A percentile compares a stretch with the other conserved stretches of the same genome.
phyloP scores from a whole-genome alignment of 306 rosid species.

The Cyamopsis tetragonoloba region DNA sequence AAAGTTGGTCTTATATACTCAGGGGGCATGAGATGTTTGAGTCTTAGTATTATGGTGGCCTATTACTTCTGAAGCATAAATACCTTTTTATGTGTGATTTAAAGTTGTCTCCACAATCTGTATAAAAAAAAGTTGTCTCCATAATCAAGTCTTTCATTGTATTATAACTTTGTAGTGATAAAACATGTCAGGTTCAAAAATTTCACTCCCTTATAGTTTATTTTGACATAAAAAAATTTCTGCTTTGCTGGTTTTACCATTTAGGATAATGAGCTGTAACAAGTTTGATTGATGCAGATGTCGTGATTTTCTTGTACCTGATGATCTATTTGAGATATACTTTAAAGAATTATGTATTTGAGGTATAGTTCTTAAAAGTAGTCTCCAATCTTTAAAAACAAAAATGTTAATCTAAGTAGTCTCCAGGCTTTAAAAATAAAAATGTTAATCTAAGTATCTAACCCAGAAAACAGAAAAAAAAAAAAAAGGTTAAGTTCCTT shows the following conservation, averaged over 20 bases:
- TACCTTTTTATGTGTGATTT: not conserved
- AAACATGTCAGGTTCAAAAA: not conserved
- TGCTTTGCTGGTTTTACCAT: slow-evolving; percentile 1
- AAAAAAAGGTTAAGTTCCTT: not conserved
- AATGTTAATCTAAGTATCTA: too few relatives aligned
- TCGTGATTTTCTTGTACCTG: slow-evolving; percentile 72
- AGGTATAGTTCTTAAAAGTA: slow-evolving; percentile 4
- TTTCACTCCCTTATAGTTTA: not conserved
- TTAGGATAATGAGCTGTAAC: not conserved
- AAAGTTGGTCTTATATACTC: not conserved
- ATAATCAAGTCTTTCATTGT: not conserved
- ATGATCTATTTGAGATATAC: slow-evolving; percentile 73
- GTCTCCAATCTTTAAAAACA: not conserved
- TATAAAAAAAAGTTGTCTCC: not conserved
- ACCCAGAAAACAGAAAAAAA: too few relatives aligned
- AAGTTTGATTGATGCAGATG: slow-evolving; percentile 50
- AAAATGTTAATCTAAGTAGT: too few relatives aligned
- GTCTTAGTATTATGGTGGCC: not conserved
- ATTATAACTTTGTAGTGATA: not conserved
- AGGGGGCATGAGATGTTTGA: not conserved
- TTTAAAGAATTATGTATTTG: not conserved
- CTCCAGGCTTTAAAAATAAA: too few relatives aligned
- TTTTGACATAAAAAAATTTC: not conserved
- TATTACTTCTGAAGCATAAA: not conserved
- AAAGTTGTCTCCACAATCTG: too few relatives aligned